Base-by-base conservation (phyloP, 2,329 filamentous ascomycete genomes). In the Colletotrichum musicola region DNA sequence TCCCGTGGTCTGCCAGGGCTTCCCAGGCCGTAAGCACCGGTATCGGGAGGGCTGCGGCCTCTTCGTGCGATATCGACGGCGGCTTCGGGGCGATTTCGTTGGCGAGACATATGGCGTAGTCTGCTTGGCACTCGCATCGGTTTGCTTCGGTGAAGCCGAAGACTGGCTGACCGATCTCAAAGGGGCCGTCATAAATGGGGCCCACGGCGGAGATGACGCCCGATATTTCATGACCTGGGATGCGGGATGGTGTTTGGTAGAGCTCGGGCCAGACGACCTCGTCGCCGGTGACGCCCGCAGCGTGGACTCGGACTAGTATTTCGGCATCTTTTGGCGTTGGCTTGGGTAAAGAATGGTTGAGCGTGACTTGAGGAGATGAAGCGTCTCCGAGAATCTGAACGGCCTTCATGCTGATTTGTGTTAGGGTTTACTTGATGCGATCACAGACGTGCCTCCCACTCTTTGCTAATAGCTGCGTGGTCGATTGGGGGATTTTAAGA, bases 201-300 rank as follows among this genome's bases (percentile, higher is more conserved):
- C 76, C 76, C 1, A 80, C 56, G 0, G 69, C 71, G 2, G 61
- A 68, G n/a, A 81, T 64, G 5, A 71, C 66, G 20, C 79, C 79
- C 3, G 79, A 80, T 18, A 81, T 65, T 27, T 81, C 79, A 50
- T 79, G 78, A 0, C 79, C 79, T 0, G 79, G 79, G 13, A 81
- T 75, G 3, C 74, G 73, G 2, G 64, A 50, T 1, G 75, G 62
- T 0, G 73, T 74, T 2, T 71, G 49, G 66, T 79, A 80, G 0
- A 79, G 54, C 4, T 79, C 79, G 1, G 70, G 72, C 79, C 79
- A 81, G 1, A 71, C 63, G 2, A 79, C 54, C 38, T 81, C 79
- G 57, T 79, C 77, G 22, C 74, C 77, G 0, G 78, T 81, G 53
- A 81, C 63, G 3, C 77, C 78, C 0, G 78, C 78, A 1, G 79